phyloP scores from a whole-genome alignment of 2,329 filamentous ascomycete genomes.

The Penicillium vulpinum region DNA sequence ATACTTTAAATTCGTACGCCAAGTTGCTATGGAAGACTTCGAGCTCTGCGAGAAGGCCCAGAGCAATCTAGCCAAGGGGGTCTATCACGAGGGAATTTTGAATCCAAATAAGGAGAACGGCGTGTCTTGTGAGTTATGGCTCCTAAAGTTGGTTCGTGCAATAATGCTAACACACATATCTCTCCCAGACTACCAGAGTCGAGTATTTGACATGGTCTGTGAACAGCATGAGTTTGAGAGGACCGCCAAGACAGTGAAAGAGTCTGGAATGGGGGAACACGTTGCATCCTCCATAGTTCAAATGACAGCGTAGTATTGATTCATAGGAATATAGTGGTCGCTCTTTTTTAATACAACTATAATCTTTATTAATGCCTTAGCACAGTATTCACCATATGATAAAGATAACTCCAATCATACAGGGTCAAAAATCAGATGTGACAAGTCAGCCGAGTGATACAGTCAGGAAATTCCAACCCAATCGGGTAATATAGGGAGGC shows the following conservation, averaged over 20 bases:
- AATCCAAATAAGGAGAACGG: constrained; percentile 59
- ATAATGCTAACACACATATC: constrained; percentile 11
- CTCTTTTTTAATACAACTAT: not conserved
- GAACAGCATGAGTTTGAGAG: constrained; percentile 45
- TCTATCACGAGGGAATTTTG: constrained; percentile 57
- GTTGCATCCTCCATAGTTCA: constrained; percentile 6
- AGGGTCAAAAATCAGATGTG: not conserved
- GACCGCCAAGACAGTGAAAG: constrained; percentile 2
- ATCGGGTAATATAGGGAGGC: constrained; percentile 21
- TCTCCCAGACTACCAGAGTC: constrained; percentile 46
- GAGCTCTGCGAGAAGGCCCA: constrained; percentile 60
- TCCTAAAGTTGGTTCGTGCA: constrained; percentile 8
- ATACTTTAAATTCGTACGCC: constrained; percentile 58
- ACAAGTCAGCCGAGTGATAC: not conserved
- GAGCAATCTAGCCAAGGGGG: constrained; percentile 53
- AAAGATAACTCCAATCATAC: not conserved
- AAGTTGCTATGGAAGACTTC: constrained; percentile 58
- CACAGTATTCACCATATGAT: not conserved
- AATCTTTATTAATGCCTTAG: not conserved
- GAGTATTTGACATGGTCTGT: constrained; percentile 49
- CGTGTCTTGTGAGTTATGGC: constrained; percentile 48
- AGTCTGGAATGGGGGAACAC: constrained; percentile 7
- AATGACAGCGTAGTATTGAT: constrained; percentile 16
- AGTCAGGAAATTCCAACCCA: constrained; percentile 26
- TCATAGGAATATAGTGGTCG: not conserved